Conservation (phyloP, 1,284 basidiomycete species). For the Mycosarcoma mackinlayi region DNA sequence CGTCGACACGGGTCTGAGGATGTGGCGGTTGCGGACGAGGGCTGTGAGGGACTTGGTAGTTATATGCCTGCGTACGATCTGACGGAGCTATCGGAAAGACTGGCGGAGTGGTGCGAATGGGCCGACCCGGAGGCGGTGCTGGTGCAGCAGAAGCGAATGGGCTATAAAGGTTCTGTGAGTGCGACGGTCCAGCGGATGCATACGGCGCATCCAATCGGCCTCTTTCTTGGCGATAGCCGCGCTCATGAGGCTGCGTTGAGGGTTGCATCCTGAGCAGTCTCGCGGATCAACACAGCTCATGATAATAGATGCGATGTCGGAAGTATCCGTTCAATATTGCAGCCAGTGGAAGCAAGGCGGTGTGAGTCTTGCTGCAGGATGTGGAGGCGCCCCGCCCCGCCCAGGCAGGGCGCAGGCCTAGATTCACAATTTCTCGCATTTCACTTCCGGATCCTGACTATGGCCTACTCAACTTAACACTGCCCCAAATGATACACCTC, state of each 20-base stretch:
- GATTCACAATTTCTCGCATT: no score
- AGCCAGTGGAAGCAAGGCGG: not conserved
- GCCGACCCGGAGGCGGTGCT: constrained; percentile 16
- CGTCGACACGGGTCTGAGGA: not conserved
- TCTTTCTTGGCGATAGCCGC: constrained; percentile 9
- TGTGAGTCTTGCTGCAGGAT: no score
- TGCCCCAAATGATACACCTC: no score
- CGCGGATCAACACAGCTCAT: constrained; percentile 1
- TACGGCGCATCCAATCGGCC: constrained; percentile 5
- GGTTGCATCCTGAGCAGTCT: constrained; percentile 10
- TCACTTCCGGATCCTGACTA: no score
- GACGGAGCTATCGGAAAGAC: constrained; percentile 1
- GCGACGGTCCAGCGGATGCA: constrained; percentile 2
- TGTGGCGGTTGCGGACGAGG: not conserved
- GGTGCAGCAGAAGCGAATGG: constrained; percentile 21
- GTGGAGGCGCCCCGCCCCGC: no score
- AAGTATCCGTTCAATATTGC: no score
- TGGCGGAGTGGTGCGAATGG: not conserved
- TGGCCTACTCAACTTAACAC: no score
- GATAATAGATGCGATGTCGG: no score
- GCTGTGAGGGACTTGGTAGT: not conserved
- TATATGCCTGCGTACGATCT: not conserved
- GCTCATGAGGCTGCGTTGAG: constrained; percentile 17
- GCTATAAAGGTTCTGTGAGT: constrained; percentile 2
- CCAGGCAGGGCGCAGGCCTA: no score